Percentiles rank a stretch among this genome's conserved stretches.
Conservation (phyloP, 140 eudicot genomes). For the Senecio squalidus region DNA sequence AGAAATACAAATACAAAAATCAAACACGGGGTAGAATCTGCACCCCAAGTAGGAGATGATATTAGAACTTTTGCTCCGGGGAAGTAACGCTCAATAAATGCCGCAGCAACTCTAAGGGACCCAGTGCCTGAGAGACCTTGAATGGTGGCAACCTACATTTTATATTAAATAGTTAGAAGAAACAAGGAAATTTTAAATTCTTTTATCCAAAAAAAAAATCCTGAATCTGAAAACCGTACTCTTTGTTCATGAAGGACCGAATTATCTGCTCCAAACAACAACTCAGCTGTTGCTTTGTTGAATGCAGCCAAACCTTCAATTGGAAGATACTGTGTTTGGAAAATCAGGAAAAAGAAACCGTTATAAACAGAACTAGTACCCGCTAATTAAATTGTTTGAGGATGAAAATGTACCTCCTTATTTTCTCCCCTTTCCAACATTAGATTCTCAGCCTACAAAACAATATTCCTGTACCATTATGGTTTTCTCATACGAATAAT, state of each 20-base stretch:
- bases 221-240: slow-evolving; percentile 36
- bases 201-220: slow-evolving; percentile 1
- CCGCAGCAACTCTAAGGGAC: slow-evolving; percentile 98
- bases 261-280: slow-evolving; percentile 90
- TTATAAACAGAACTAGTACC: not conserved
- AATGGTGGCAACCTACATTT: slow-evolving; percentile 80
- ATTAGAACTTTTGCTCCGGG: slow-evolving; percentile 91
- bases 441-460: slow-evolving; percentile 80
- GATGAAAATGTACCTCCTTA: slow-evolving; percentile 63
- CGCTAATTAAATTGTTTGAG: not conserved
- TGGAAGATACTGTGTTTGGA: slow-evolving; percentile 78
- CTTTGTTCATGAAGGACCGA: slow-evolving; percentile 66
- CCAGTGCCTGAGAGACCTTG: slow-evolving; percentile 99
- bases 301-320: slow-evolving; percentile 99
- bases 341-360: slow-evolving; percentile 13
- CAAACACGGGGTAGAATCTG: slow-evolving; percentile 9
- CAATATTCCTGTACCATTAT: slow-evolving; percentile 4
- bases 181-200: slow-evolving; percentile 4
- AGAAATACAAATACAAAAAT: slow-evolving; percentile 1
- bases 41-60: slow-evolving; percentile 99
- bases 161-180: not conserved
- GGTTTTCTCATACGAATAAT: not conserved
- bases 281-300: slow-evolving; percentile 90
- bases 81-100: slow-evolving; percentile 83
- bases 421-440: slow-evolving; percentile 93